These are phyloP conservation scores for Saturnispora silvae DNA, from an alignment of 805 yeast species.

Conservation along the genomic window DNA sequence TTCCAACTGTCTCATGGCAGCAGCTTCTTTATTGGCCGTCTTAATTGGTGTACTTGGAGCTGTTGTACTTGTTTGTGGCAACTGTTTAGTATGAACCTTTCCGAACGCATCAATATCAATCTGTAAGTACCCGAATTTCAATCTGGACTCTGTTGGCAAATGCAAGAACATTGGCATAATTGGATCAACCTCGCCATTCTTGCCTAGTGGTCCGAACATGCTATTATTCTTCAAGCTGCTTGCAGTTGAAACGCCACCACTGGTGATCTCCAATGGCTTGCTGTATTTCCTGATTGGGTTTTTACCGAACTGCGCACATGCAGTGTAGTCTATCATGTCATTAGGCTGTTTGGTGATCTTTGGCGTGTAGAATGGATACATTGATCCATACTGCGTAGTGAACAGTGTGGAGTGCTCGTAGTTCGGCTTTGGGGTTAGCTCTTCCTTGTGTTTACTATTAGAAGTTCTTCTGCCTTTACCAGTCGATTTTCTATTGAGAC, in stretches of 20 bases:
- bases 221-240: not conserved
- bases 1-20: conserved; percentile 5
- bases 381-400: conserved; percentile 2
- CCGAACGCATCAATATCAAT: conserved; percentile 9
- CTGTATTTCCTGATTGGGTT: conserved; percentile 14
- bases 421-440: conserved; percentile 9
- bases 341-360: not conserved
- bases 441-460: conserved; percentile 1
- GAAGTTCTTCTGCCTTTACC: not conserved
- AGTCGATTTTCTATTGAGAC: not conserved
- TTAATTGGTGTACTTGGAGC: not conserved
- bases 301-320: conserved; percentile 5
- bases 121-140: conserved; percentile 13
- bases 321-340: conserved; percentile 12
- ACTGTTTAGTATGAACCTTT: not conserved
- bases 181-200: conserved; percentile 9
- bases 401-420: conserved; percentile 11
- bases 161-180: conserved; percentile 7
- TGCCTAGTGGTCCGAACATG: conserved; percentile 4
- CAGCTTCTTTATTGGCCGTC: not conserved
- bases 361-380: conserved; percentile 12
- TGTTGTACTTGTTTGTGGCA: not conserved
- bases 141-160: conserved; percentile 1
- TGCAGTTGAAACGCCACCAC: conserved; percentile 1
- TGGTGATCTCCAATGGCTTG: conserved; percentile 8